Base-by-base conservation (phyloP, 108 stramenopile genomes). In the Skeletonema marinoi region DNA sequence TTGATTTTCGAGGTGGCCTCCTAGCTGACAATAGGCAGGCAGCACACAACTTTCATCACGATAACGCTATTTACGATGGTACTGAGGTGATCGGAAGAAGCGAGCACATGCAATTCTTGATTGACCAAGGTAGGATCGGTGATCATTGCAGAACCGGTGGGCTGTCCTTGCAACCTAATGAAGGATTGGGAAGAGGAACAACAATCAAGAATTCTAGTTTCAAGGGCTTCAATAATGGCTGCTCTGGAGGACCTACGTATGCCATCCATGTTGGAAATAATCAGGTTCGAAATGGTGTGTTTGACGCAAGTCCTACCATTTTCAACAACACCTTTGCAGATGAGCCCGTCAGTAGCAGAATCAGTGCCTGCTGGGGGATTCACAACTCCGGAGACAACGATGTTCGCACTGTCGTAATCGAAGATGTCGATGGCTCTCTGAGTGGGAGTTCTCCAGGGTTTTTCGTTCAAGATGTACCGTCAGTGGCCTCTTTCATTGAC, bases 11-110 rank as follows among this genome's bases (percentile, higher is more conserved):
- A 29, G 75, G 80, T 33, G 70, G 70, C 1, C 44, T 77, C 31
- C 42, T 77, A 14, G 80, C 80, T 4, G 80, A 81, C 46, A 81
- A 81, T 32, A 46, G 68, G 12, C 41, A 64, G 63, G 32, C 63
- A 6, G 63, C 63, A 1, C 63, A 39, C 63, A 64, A 64, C 38
- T 64, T 64, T 6, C 19, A 21, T 21, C 63, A 35, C 29, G 71
- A 32, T 12, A 68, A 71, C 0, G 76, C 68, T 44, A 60, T 71
- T 25, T 62, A 69, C 71, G 71, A 77, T 36, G 61, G 71, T n/a
- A 42, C 61, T 44, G 76, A 72, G 39, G 33, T 77, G 4, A 71
- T 77, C 32, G 76, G 63, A 13, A 65, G 68, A 19, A 65, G 62
- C 59, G 60, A 69, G 68, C 68, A 69, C 68, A 32, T 64, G 60